Conservation (phyloP, 805 yeast species). For the Lipomyces kockii region DNA sequence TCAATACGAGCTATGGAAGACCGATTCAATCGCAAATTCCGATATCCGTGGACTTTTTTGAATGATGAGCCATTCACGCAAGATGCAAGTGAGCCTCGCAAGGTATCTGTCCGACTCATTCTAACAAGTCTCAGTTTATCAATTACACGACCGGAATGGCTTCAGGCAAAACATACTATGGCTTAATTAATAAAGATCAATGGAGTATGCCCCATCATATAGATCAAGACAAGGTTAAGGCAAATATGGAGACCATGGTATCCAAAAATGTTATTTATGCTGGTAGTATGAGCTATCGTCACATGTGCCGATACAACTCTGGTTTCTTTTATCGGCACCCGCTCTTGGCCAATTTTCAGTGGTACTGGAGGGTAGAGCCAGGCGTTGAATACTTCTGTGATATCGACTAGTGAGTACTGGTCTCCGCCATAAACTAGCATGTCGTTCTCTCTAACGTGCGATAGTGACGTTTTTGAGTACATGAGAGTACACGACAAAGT, state of each 20-base stretch:
- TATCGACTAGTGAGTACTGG: conserved; percentile 39
- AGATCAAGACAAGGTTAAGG: conserved; percentile 59
- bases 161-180: conserved; percentile 73
- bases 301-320: conserved; percentile 94
- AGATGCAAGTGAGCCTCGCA: conserved; percentile 46
- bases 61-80: conserved; percentile 78
- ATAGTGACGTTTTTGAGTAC: conserved; percentile 77
- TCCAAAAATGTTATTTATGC: conserved; percentile 64
- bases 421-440: not conserved
- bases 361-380: conserved; percentile 96
- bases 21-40: conserved; percentile 72
- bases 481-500: conserved; percentile 76
- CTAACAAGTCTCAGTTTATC: conserved; percentile 52
- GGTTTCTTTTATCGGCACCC: conserved; percentile 87
- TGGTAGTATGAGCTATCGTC: conserved; percentile 69
- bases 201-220: conserved; percentile 82
- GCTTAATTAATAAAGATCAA: conserved; percentile 70
- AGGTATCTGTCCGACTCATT: not conserved
- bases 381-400: conserved; percentile 88
- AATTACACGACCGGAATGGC: conserved; percentile 56
- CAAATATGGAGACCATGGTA: conserved; percentile 52
- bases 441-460: not conserved
- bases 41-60: conserved; percentile 91
- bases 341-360: conserved; percentile 72
- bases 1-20: conserved; percentile 76